These are phyloP conservation scores for Neofusicoccum cordaticola DNA, from an alignment of 2,329 filamentous ascomycete species.

Conservation along the genomic window DNA sequence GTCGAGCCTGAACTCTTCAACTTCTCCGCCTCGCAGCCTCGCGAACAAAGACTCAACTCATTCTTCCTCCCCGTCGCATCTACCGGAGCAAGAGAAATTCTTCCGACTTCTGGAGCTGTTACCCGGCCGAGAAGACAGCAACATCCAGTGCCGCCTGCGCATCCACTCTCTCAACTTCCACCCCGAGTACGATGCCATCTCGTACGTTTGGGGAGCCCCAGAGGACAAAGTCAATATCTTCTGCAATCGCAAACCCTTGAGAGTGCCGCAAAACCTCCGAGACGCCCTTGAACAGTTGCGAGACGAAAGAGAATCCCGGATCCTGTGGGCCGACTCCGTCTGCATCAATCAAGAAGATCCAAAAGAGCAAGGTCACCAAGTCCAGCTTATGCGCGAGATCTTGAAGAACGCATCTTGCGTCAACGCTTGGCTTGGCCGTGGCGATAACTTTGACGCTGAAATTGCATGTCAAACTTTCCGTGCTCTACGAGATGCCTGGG, in stretches of 20 bases:
- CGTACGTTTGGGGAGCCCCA: slow-evolving; percentile 4
- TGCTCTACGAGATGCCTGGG: neutral
- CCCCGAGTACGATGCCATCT: neutral
- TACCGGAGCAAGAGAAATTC: neutral
- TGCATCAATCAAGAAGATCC: slow-evolving; percentile 18
- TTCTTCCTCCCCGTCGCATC: too few relatives aligned
- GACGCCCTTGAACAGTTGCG: neutral
- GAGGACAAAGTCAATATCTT: neutral
- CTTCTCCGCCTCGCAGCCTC: too few relatives aligned
- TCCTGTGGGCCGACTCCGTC: slow-evolving; percentile 18
- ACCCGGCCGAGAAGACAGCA: neutral
- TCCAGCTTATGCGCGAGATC: slow-evolving; percentile 16
- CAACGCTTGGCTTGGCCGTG: slow-evolving; percentile 6
- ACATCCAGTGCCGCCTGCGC: neutral
- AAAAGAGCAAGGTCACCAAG: slow-evolving; percentile 17
- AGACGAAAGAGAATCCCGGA: neutral
- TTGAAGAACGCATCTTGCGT: slow-evolving; percentile 4
- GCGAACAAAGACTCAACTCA: too few relatives aligned
- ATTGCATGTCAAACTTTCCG: neutral
- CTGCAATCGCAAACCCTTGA: neutral
- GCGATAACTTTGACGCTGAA: neutral
- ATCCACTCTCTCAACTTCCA: neutral
- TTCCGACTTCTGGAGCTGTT: neutral
- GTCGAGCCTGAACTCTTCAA: too few relatives aligned
- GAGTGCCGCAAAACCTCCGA: neutral